Evolutionary conservation across 140 eudicot species (phyloP).

Genomic region (Erigeron philadelphicus): DNA sequence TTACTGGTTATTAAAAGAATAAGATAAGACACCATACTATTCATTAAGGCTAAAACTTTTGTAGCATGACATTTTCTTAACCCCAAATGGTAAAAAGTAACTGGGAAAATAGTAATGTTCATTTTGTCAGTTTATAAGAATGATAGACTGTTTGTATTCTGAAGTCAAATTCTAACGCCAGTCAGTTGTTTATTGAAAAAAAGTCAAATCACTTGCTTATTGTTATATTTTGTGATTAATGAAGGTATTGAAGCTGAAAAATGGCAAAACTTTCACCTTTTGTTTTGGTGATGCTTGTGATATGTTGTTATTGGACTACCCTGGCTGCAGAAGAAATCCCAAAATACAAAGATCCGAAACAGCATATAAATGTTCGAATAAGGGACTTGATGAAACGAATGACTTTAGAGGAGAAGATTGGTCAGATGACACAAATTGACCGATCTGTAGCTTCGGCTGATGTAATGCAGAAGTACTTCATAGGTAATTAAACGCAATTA

Average conservation of each 20-base stretch:
- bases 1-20: background rate
- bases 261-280: slow-evolving; percentile 25
- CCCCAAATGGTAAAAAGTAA: no score
- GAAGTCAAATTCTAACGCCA: no score
- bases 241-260: slow-evolving; percentile 1
- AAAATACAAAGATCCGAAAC: slow-evolving; percentile 38
- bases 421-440: slow-evolving; percentile 69
- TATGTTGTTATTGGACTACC: slow-evolving; percentile 32
- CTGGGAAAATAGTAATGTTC: background rate
- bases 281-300: slow-evolving; percentile 26
- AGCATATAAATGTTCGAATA: slow-evolving; percentile 38
- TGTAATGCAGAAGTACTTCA: slow-evolving; percentile 53
- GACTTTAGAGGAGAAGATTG: slow-evolving; percentile 66
- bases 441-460: slow-evolving; percentile 45
- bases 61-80: background rate
- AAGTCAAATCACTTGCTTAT: slow-evolving; percentile 12
- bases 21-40: background rate
- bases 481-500: slow-evolving; percentile 33
- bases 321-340: slow-evolving; percentile 23
- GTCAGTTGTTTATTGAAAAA: background rate
- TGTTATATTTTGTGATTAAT: background rate
- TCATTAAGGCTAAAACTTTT: background rate
- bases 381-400: slow-evolving; percentile 53
- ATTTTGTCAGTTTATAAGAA: no score
- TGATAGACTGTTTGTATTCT: no score